Conservation (phyloP, 75 land plant species). For the Pinus taeda region DNA sequence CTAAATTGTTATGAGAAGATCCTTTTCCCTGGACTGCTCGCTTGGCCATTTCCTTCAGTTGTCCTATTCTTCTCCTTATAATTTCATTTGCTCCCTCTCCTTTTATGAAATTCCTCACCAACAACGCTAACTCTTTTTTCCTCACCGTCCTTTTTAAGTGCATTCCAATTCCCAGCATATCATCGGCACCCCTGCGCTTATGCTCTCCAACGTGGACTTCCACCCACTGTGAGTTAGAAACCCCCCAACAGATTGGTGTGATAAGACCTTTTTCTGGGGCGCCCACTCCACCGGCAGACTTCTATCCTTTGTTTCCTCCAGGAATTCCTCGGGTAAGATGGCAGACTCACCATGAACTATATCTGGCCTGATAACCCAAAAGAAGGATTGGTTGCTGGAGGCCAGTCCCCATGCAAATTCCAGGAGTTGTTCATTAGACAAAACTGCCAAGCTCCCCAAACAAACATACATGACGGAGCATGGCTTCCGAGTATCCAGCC, state of each 20-base stretch:
- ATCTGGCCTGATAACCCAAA: conserved; percentile 38
- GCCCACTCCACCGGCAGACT: conserved; percentile 65
- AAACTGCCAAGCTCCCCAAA: conserved; percentile 21
- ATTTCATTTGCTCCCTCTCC: conserved; percentile 31
- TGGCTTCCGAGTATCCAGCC: conserved; percentile 35
- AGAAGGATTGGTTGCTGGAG: conserved; percentile 12
- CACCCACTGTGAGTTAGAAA: conserved; percentile 84
- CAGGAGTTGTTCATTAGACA: conserved; percentile 18
- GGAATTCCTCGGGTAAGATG: conserved; percentile 12
- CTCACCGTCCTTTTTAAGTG: conserved; percentile 22
- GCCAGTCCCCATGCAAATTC: conserved; percentile 29
- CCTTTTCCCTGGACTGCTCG: conserved; percentile 43
- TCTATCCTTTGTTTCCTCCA: conserved; percentile 21
- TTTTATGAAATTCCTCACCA: conserved; percentile 26
- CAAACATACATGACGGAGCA: conserved; percentile 36
- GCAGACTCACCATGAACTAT: conserved; percentile 16
- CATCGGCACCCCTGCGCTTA: conserved; percentile 54
- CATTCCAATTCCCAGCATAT: conserved; percentile 41
- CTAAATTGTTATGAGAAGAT: conserved; percentile 34
- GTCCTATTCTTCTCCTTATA: conserved; percentile 29
- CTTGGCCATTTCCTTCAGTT: conserved; percentile 23
- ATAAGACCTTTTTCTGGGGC: conserved; percentile 60
- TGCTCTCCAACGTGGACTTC: conserved; percentile 71
- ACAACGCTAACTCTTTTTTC: too few relatives aligned
- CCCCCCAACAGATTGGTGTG: conserved; percentile 48